Percentiles rank a stretch among this genome's conserved stretches.
These are phyloP conservation scores for Hyphodiscus hymeniophilus DNA, from an alignment of 495 filamentous ascomycete genomes.

Conservation along the genomic window DNA sequence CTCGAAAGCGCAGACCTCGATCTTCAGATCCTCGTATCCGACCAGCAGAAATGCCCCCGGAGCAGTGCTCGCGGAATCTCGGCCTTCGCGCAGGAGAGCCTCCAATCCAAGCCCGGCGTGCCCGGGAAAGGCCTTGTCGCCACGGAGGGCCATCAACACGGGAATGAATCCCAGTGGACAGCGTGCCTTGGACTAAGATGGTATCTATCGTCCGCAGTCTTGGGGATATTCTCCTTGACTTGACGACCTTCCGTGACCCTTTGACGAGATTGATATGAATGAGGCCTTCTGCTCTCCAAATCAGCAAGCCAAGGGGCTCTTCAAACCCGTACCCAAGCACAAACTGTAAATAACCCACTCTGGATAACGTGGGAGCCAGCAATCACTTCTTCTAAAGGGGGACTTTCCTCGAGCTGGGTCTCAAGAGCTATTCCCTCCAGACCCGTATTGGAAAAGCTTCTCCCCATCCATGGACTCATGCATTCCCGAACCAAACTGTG, in stretches of 20 bases:
- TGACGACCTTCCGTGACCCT: slow-evolving; percentile 21
- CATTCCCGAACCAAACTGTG: slow-evolving; percentile 36
- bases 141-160: slow-evolving; percentile 37
- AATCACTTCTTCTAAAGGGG: no score
- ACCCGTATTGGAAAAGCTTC: no score
- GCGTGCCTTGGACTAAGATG: slow-evolving; percentile 36
- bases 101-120: slow-evolving; percentile 41
- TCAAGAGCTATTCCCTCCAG: no score
- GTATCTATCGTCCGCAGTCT: slow-evolving; percentile 41
- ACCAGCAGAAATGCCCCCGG: slow-evolving; percentile 29
- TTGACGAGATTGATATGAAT: slow-evolving; percentile 28
- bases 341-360: background rate
- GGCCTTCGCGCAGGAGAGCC: slow-evolving; percentile 45
- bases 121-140: slow-evolving; percentile 41
- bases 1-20: slow-evolving; percentile 36
- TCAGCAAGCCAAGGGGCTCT: slow-evolving; percentile 34
- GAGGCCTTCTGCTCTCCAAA: slow-evolving; percentile 29
- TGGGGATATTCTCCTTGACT: slow-evolving; percentile 23
- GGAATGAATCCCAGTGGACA: slow-evolving; percentile 35
- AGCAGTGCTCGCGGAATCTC: slow-evolving; percentile 41
- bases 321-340: slow-evolving; percentile 35
- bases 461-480: no score
- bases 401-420: no score
- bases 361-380: no score
- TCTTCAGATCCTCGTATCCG: slow-evolving; percentile 24